Evolutionary conservation across 768 basidiomycete species (phyloP).

Genomic region (Mycena chlorophos): DNA sequence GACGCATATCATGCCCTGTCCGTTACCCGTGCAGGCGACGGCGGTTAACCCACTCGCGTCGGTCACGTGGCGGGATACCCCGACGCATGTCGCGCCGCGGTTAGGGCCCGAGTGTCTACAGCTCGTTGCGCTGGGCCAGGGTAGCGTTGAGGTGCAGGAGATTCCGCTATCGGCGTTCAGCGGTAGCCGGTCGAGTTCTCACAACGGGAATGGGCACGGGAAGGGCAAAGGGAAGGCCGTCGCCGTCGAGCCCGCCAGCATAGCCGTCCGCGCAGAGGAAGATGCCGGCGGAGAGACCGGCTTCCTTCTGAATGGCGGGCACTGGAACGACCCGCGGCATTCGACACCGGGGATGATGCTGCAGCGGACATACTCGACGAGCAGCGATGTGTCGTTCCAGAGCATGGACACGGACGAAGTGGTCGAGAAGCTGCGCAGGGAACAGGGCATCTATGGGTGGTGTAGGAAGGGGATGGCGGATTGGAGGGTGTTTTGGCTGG

Average conservation of each 20-base stretch:
- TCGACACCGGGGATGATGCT: conserved; percentile 23
- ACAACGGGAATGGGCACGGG: conserved; percentile 50
- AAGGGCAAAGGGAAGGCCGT: conserved; percentile 47
- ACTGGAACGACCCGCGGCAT: conserved; percentile 50
- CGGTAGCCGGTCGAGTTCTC: conserved; percentile 16
- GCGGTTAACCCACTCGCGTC: conserved; percentile 51
- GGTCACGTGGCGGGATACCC: conserved; percentile 58
- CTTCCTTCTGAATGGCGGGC: conserved; percentile 52
- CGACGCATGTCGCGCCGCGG: conserved; percentile 55
- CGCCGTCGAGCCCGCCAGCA: conserved; percentile 47
- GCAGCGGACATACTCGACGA: conserved; percentile 44
- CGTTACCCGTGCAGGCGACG: conserved; percentile 56
- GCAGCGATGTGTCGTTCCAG: conserved; percentile 46
- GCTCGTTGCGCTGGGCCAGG: conserved; percentile 65
- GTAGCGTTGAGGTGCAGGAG: conserved; percentile 77
- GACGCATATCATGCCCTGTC: conserved; percentile 68
- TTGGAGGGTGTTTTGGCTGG: conserved; percentile 83
- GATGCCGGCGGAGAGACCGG: conserved; percentile 67
- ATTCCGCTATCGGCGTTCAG: conserved; percentile 50
- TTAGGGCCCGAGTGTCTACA: conserved; percentile 56
- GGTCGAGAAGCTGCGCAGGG: conserved; percentile 43
- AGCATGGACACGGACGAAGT: conserved; percentile 58
- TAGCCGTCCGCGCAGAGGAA: conserved; percentile 52
- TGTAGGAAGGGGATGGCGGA: conserved; percentile 70
- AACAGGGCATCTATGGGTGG: conserved; percentile 80